Conservation (phyloP, 306 rosid genomes). For the Trifolium repens region DNA sequence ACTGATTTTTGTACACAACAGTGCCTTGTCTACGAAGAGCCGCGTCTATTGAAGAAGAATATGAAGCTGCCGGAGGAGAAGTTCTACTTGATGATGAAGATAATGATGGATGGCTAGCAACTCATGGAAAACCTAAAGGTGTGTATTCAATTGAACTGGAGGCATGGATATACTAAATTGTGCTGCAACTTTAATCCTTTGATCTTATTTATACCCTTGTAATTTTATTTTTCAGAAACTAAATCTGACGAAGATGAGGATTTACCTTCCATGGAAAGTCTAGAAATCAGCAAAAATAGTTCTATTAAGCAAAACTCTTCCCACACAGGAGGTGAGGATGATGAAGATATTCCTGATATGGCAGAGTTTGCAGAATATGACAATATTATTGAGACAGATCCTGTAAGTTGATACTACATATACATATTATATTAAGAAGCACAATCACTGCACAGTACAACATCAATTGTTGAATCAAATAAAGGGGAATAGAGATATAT, state of each 20-base stretch:
- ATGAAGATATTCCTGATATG: constrained; percentile 93
- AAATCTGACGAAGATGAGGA: constrained; percentile 75
- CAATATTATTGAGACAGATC: constrained; percentile 74
- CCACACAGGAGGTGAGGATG: constrained; percentile 70
- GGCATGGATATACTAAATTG: neutral
- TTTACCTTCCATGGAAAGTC: constrained; percentile 84
- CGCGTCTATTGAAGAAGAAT: constrained; percentile 91
- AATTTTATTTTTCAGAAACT: constrained; percentile 51
- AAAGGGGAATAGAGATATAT: neutral
- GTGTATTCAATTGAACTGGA: constrained; percentile 37
- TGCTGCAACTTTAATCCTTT: constrained; percentile 15
- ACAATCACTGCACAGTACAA: neutral
- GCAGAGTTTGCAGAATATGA: constrained; percentile 79
- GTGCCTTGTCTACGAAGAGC: constrained; percentile 97
- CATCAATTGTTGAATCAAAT: constrained; percentile 21
- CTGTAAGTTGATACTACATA: constrained; percentile 58
- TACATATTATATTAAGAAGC: neutral
- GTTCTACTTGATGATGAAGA: constrained; percentile 92
- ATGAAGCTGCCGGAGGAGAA: constrained; percentile 96
- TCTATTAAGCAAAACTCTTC: constrained; percentile 54
- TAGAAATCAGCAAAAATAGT: constrained; percentile 70
- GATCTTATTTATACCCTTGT: constrained; percentile 27
- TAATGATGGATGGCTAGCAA: constrained; percentile 96
- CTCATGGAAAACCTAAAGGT: constrained; percentile 97
- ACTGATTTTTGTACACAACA: constrained; percentile 47